Conservation (phyloP, 1,139 yeast species). For the Yamadazyma kanchanaburiensis region DNA sequence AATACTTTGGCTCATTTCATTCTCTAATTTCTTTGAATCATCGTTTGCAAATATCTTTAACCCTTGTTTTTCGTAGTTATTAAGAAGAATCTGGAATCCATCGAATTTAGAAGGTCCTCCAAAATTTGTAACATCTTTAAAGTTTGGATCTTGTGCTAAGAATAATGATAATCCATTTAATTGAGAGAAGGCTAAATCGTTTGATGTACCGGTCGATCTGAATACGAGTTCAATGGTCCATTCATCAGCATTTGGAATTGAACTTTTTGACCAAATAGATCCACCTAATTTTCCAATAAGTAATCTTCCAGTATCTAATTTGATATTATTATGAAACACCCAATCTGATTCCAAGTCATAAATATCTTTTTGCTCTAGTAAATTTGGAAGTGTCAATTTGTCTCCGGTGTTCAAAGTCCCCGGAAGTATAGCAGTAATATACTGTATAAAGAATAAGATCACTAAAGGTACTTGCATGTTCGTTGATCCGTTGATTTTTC, state of each 20-base stretch:
- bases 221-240: conserved; percentile 63
- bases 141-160: conserved; percentile 29
- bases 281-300: conserved; percentile 40
- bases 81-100: conserved; percentile 59
- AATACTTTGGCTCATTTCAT: conserved; percentile 30
- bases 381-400: conserved; percentile 30
- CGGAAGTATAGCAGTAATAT: conserved; percentile 1
- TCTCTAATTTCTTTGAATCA: conserved; percentile 35
- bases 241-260: conserved; percentile 25
- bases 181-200: conserved; percentile 24
- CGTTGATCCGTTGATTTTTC: conserved; percentile 1
- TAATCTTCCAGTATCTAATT: conserved; percentile 38
- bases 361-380: conserved; percentile 21
- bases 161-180: conserved; percentile 53
- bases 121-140: conserved; percentile 22
- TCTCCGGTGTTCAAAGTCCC: conserved; percentile 4
- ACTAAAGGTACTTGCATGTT: background rate
- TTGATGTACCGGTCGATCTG: conserved; percentile 49
- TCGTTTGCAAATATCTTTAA: conserved; percentile 59
- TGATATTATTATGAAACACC: conserved; percentile 24
- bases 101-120: conserved; percentile 55
- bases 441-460: background rate
- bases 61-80: conserved; percentile 46
- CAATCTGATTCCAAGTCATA: conserved; percentile 25
- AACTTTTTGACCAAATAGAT: conserved; percentile 46